Base-by-base conservation (phyloP, 345 rosid genomes). In the Aegle marmelos region DNA sequence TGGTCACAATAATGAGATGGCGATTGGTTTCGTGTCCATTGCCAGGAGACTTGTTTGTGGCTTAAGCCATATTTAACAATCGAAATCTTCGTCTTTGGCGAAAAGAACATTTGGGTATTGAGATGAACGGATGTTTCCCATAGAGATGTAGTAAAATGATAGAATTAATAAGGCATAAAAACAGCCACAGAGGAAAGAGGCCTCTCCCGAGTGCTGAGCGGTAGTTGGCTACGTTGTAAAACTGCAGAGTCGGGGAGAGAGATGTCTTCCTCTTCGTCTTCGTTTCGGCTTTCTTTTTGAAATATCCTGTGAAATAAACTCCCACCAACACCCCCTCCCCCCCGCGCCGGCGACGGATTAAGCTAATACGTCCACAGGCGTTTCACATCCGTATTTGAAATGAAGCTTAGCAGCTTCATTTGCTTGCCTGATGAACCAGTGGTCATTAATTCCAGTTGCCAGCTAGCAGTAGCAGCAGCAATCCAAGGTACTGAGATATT, bases 361-460 rank as follows among this genome's bases (percentile, higher is more conserved):
- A 25, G 99, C 86, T 82, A 97, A 88, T 54, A 83, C 89, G 83
- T 91, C 99, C 7, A 89, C 98, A 64, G 98, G 99, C 98, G 94
- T 93, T 84, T 97, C 98, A 22, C 94, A 97, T 77, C 98, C 98
- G 81, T 97, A 90, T 87, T 83, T 91, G 81, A 88, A 90, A 63
- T 97, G 93, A 84, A 94, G 94, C 86, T 97, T 98, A 71, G 99
- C 98, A 7, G 98, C 99, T 81, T 97, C 95, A 89, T 97, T 97
- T 79, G 0, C 98, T 87, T 39, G 99, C 99, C 85, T 94, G 99
- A 78, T 89, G 93, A 41, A 93, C 98, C 98, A 85, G 99, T 98
- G 92, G 89, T 2, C 81, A 82, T 37, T 37, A 37, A 37, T 37
- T 37, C 41, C 10, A 2, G 41, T 37, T 37, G 41, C 10, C 8